These are phyloP conservation scores for Helicocarpus griseus DNA, from an alignment of 2,329 filamentous ascomycete species.

Conservation along the genomic window DNA sequence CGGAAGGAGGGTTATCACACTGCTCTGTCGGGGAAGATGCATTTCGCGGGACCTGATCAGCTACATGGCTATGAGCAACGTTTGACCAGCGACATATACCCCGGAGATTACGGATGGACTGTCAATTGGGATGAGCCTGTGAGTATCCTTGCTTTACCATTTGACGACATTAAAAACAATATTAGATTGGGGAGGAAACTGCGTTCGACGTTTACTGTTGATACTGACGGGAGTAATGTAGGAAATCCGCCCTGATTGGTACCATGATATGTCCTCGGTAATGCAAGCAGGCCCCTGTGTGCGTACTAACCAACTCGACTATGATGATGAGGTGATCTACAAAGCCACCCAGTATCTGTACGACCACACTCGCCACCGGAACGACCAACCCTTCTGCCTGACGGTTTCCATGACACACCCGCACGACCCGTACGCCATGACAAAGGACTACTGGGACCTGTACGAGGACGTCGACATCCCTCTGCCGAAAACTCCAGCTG, in stretches of 20 bases:
- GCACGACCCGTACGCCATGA: slow-evolving; percentile 91
- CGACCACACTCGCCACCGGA: slow-evolving; percentile 75
- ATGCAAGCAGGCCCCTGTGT: slow-evolving; percentile 81
- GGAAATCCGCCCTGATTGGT: slow-evolving; percentile 70
- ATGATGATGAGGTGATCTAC: slow-evolving; percentile 93
- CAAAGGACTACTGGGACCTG: slow-evolving; percentile 83
- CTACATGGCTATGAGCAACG: slow-evolving; percentile 88
- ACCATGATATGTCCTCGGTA: slow-evolving; percentile 91
- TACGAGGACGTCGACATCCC: slow-evolving; percentile 85
- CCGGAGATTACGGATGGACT: slow-evolving; percentile 86
- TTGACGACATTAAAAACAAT: too few relatives aligned
- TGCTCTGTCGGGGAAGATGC: slow-evolving; percentile 89
- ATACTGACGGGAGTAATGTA: slow-evolving; percentile 9
- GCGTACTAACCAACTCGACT: slow-evolving; percentile 89
- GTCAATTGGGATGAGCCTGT: slow-evolving; percentile 90
- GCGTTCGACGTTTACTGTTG: not conserved
- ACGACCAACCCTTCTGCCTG: slow-evolving; percentile 70
- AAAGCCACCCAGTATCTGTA: slow-evolving; percentile 82
- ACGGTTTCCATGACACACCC: slow-evolving; percentile 91
- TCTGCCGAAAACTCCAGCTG: slow-evolving; percentile 60
- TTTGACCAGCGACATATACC: slow-evolving; percentile 91
- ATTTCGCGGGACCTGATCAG: slow-evolving; percentile 77
- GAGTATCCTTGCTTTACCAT: too few relatives aligned
- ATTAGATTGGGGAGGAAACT: too few relatives aligned
- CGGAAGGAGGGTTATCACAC: slow-evolving; percentile 81